Evolutionary conservation across 768 basidiomycete genomes (phyloP).

Genomic region (Suillus luteus): DNA sequence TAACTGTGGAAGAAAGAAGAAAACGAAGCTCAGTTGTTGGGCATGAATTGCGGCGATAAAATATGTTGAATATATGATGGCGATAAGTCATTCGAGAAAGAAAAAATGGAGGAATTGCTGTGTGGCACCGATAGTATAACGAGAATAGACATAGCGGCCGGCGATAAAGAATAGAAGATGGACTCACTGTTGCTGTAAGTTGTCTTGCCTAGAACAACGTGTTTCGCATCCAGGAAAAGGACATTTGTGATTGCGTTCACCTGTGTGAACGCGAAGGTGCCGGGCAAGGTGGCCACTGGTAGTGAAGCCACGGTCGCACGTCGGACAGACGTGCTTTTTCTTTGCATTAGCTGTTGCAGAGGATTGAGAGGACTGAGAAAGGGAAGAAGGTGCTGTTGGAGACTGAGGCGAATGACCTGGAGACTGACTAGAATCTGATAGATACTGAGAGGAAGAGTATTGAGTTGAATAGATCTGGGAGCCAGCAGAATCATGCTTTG

Average conservation of each 20-base stretch:
- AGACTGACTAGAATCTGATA: constrained; percentile 30
- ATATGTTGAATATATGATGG: constrained; percentile 15
- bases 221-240: constrained; percentile 96
- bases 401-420: constrained; percentile 14
- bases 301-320: constrained; percentile 79
- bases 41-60: constrained; percentile 8
- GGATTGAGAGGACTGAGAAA: constrained; percentile 11
- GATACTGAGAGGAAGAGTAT: constrained; percentile 25
- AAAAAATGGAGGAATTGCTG: constrained; percentile 3
- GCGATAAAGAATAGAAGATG: constrained; percentile 6
- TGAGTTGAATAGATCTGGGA: constrained; percentile 20
- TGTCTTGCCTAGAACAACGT: constrained; percentile 87
- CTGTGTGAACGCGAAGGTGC: constrained; percentile 88
- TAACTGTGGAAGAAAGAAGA: constrained; percentile 48
- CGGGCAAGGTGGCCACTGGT: constrained; percentile 89
- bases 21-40: constrained; percentile 18
- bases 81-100: neutral
- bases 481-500: constrained; percentile 27
- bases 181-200: constrained; percentile 53
- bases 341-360: constrained; percentile 18
- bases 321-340: constrained; percentile 61
- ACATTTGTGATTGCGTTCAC: constrained; percentile 89
- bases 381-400: constrained; percentile 15
- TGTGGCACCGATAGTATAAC: constrained; percentile 11
- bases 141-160: constrained; percentile 3